Evolutionary conservation across 2,329 filamentous ascomycete genomes (phyloP).

Genomic region (Trichoderma breve): DNA sequence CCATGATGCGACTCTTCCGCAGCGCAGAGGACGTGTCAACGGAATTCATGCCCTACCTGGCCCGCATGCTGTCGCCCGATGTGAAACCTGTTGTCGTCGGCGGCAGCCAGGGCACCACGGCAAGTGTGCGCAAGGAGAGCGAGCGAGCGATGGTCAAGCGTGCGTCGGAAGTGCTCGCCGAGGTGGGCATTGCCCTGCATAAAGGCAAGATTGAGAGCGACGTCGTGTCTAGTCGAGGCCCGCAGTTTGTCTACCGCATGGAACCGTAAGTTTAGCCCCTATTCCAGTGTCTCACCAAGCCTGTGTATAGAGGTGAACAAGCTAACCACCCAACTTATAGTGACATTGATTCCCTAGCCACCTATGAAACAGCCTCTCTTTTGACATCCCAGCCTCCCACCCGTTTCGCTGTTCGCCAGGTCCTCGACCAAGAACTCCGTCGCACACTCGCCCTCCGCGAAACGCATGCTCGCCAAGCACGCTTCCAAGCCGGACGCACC

Average conservation of each 20-base stretch:
- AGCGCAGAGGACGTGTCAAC: conserved; percentile 73
- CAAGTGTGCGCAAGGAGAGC: conserved; percentile 81
- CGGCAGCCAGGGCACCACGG: conserved; percentile 63
- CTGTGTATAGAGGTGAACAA: neutral
- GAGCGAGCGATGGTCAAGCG: conserved; percentile 79
- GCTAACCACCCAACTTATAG: conserved; percentile 32
- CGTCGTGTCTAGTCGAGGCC: conserved; percentile 55
- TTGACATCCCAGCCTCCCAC: conserved; percentile 65
- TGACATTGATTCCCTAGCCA: conserved; percentile 72
- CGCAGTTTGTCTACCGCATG: conserved; percentile 85
- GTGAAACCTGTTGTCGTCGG: conserved; percentile 87
- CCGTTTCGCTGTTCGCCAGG: conserved; percentile 89
- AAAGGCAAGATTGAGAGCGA: conserved; percentile 75
- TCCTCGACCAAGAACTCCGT: conserved; percentile 85
- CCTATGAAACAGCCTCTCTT: conserved; percentile 66
- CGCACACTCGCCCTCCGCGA: conserved; percentile 68
- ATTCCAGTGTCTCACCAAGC: neutral
- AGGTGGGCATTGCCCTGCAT: conserved; percentile 77
- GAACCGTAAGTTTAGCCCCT: conserved; percentile 67
- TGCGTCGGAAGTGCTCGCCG: conserved; percentile 78
- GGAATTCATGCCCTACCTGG: conserved; percentile 81
- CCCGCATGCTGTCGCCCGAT: conserved; percentile 81
- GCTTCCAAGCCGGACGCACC: conserved; percentile 54
- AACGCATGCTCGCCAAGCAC: conserved; percentile 62
- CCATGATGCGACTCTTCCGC: conserved; percentile 73